Evolutionary conservation across 1,284 basidiomycete genomes (phyloP), one percentile per base, ranked within the genome.

Genomic region (Psilocybe mexicana): DNA sequence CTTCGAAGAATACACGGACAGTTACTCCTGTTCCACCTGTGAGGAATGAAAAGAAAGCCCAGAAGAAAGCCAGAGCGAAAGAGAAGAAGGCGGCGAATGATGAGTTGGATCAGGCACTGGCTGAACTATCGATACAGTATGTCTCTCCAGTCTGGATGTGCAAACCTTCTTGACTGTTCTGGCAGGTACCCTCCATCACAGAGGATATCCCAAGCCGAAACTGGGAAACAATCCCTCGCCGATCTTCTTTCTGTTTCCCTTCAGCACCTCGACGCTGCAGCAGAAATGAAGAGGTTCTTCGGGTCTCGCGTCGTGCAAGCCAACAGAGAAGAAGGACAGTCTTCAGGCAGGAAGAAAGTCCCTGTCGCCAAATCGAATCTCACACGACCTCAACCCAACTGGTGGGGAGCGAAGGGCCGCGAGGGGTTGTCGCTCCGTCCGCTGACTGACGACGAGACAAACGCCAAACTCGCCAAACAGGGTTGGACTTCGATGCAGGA

Each of bases 261-360:
- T 0, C 79, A 87, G 53, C 82, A 93, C 65, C 84, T 97, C 14
- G 94, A 97, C 61, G 81, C 87, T 8, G 93, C 96, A 57, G 87
- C 88, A 0, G 95, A 98, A 71, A 83, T 97, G 72, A 87, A 90
- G 57, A 89, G 86, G 61, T 96, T 97, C 80, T 98, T 98, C 67
- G 95, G 95, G 1, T 84, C 92, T 6, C 92, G 89, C 69, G 93
- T 96, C 54, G 83, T 96, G 12, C 77, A 85, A 59, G 80, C 84
- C 1, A 79, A 79, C 11, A 82, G 82, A 59, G 54, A 72, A 1
- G 66, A 72, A 18, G 54, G 43, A 6, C 63, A 67, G 25, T 40
- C 75, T 3, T 68, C 74, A 1, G 64, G 70, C 23, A 64, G 67
- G 43, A 68, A 68, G 66, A 71, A 70, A 60, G 70, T 58, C 54